Percentiles rank a stretch among this genome's conserved stretches.
These are phyloP conservation scores for Kodamaea neixiangensis DNA, from an alignment of 805 yeast species.

Conservation along the genomic window DNA sequence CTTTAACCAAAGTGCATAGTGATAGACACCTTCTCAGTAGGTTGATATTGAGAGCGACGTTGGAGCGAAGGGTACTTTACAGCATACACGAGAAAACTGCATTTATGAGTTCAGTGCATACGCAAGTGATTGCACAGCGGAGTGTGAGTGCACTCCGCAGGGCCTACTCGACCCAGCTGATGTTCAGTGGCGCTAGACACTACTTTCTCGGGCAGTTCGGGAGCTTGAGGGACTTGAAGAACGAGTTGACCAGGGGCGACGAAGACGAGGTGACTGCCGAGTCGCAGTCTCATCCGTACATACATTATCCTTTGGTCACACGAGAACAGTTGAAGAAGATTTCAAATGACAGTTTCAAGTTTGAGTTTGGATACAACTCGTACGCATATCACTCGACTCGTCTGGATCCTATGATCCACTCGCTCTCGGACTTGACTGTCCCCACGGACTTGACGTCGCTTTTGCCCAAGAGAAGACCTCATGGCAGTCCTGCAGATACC, in stretches of 20 bases:
- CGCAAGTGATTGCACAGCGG: neutral
- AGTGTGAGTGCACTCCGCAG: conserved; percentile 1
- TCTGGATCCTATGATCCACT: conserved; percentile 43
- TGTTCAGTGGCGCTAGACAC: conserved; percentile 22
- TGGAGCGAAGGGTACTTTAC: neutral
- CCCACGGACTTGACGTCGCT: conserved; percentile 46
- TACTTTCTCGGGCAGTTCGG: conserved; percentile 22
- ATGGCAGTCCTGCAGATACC: conserved; percentile 55
- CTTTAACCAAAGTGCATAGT: neutral
- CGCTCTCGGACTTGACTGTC: conserved; percentile 53
- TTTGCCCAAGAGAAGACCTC: conserved; percentile 51
- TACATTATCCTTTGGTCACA: conserved; percentile 43
- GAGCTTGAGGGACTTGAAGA: conserved; percentile 8
- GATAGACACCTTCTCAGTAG: neutral
- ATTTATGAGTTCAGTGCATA: neutral
- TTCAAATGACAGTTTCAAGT: conserved; percentile 41
- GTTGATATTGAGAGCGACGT: neutral
- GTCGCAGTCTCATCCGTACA: conserved; percentile 38
- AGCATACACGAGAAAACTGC: neutral
- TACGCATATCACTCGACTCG: conserved; percentile 49
- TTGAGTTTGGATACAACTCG: conserved; percentile 46
- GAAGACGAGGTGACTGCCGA: conserved; percentile 14
- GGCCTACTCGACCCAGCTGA: conserved; percentile 12
- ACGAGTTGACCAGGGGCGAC: conserved; percentile 3
- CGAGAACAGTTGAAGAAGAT: conserved; percentile 38